A percentile compares a stretch with the other conserved stretches of the same genome.
Evolutionary conservation across 2,329 filamentous ascomycete species (phyloP).

Genomic region (Rutstroemia sp.): DNA sequence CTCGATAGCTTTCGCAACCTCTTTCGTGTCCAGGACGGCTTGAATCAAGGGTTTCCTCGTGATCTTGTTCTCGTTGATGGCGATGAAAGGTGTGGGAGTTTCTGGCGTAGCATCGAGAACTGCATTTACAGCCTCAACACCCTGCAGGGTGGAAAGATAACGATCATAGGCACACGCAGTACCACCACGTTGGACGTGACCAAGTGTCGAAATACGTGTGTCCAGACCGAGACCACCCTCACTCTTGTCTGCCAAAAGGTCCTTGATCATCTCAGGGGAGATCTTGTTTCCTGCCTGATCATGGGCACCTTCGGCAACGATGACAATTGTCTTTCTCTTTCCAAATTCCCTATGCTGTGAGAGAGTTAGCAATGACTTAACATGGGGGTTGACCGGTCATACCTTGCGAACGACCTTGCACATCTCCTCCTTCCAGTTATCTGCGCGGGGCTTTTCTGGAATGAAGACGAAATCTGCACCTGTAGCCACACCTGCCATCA

Average conservation of each 20-base stretch:
- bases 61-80: slow-evolving; percentile 97
- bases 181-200: slow-evolving; percentile 95
- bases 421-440: slow-evolving; percentile 89
- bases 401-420: slow-evolving; percentile 67
- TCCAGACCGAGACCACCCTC: slow-evolving; percentile 73
- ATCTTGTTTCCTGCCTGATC: slow-evolving; percentile 82
- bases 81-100: slow-evolving; percentile 88
- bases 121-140: slow-evolving; percentile 87
- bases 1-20: slow-evolving; percentile 74
- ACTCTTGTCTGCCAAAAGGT: slow-evolving; percentile 71
- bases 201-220: slow-evolving; percentile 88
- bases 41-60: slow-evolving; percentile 82
- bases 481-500: slow-evolving; percentile 92
- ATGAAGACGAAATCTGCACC: slow-evolving; percentile 97
- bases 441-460: slow-evolving; percentile 81
- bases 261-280: slow-evolving; percentile 71
- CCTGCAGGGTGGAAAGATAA: slow-evolving; percentile 86
- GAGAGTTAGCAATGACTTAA: slow-evolving; percentile 9
- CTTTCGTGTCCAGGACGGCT: slow-evolving; percentile 79
- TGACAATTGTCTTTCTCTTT: slow-evolving; percentile 97
- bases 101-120: slow-evolving; percentile 84
- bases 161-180: slow-evolving; percentile 89
- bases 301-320: slow-evolving; percentile 90
- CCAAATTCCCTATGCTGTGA: slow-evolving; percentile 73
- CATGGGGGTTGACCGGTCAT: slow-evolving; percentile 16